Conservation (phyloP, 2,329 filamentous ascomycete genomes). For the Didymella lethalis region DNA sequence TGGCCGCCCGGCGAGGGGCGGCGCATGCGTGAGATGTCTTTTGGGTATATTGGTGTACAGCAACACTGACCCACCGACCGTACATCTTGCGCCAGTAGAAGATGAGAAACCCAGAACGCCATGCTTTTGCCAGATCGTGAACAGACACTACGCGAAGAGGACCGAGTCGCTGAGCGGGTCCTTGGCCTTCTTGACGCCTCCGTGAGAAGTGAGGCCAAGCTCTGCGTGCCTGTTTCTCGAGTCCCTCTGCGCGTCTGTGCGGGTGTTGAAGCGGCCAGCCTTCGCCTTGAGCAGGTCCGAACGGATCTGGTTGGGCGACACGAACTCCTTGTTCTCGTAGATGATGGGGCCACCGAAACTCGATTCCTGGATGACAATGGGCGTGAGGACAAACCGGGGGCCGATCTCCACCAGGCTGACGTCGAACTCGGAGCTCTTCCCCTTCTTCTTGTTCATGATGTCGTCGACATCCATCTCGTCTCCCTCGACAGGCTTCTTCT, state of each 20-base stretch:
- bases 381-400: constrained; percentile 89
- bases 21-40: constrained; percentile 29
- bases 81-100: constrained; percentile 21
- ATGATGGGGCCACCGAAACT: constrained; percentile 96
- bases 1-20: constrained; percentile 37
- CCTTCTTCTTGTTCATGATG: constrained; percentile 52
- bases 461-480: constrained; percentile 49
- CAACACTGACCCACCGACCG: constrained; percentile 10
- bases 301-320: constrained; percentile 93
- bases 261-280: constrained; percentile 77
- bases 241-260: constrained; percentile 77
- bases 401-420: constrained; percentile 91
- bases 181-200: constrained; percentile 67
- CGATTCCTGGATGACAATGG: constrained; percentile 93
- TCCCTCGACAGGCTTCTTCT: constrained; percentile 52
- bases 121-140: constrained; percentile 23
- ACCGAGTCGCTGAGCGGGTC: constrained; percentile 78
- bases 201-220: constrained; percentile 75
- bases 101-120: constrained; percentile 30
- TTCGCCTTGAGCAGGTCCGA: constrained; percentile 79
- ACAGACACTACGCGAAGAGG: constrained; percentile 70
- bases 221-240: constrained; percentile 76
- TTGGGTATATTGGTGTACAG: constrained; percentile 35
- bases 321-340: constrained; percentile 97
- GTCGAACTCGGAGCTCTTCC: constrained; percentile 70